phyloP scores from a whole-genome alignment of 2,329 filamentous ascomycete species.

The Stromatinia cepivora region DNA sequence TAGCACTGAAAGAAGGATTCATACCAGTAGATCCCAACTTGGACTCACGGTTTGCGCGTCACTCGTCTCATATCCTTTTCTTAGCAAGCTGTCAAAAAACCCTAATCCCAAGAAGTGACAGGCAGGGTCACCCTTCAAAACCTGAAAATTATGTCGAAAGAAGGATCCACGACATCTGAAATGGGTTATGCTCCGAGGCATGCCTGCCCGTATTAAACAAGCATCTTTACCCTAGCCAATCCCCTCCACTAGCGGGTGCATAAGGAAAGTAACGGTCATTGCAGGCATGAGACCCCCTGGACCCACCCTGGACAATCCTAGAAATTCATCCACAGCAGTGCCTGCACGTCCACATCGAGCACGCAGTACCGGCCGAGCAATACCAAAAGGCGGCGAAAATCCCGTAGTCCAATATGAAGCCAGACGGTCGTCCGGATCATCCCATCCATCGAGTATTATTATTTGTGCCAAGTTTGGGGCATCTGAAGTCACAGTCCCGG shows the following conservation, averaged over 20 bases:
- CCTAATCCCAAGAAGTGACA: slow-evolving; percentile 38
- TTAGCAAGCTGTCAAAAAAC: slow-evolving; percentile 36
- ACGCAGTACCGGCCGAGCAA: slow-evolving; percentile 36
- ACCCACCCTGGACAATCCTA: slow-evolving; percentile 30
- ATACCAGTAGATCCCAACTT: slow-evolving; percentile 33
- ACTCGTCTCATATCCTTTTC: slow-evolving; percentile 39
- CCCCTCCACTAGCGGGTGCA: slow-evolving; percentile 35
- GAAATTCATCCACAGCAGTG: slow-evolving; percentile 31
- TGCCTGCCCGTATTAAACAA: slow-evolving; percentile 36
- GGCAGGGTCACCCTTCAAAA: slow-evolving; percentile 37
- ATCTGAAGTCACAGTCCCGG: slow-evolving; percentile 39
- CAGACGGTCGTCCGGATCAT: slow-evolving; percentile 29
- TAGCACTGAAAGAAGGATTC: slow-evolving; percentile 13
- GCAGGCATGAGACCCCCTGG: slow-evolving; percentile 34
- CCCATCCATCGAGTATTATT: slow-evolving; percentile 33
- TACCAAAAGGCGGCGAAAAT: slow-evolving; percentile 33
- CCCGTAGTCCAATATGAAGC: slow-evolving; percentile 34
- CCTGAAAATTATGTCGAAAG: slow-evolving; percentile 30
- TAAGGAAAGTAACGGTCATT: slow-evolving; percentile 35
- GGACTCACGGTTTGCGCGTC: slow-evolving; percentile 38
- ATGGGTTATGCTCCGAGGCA: slow-evolving; percentile 39
- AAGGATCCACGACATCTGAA: slow-evolving; percentile 33
- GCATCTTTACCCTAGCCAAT: slow-evolving; percentile 35
- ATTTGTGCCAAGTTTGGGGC: slow-evolving; percentile 39
- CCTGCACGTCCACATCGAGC: slow-evolving; percentile 33